These are phyloP conservation scores for Triticum timopheevii DNA, from an alignment of 176 grass and related monocot species.

Conservation along the genomic window DNA sequence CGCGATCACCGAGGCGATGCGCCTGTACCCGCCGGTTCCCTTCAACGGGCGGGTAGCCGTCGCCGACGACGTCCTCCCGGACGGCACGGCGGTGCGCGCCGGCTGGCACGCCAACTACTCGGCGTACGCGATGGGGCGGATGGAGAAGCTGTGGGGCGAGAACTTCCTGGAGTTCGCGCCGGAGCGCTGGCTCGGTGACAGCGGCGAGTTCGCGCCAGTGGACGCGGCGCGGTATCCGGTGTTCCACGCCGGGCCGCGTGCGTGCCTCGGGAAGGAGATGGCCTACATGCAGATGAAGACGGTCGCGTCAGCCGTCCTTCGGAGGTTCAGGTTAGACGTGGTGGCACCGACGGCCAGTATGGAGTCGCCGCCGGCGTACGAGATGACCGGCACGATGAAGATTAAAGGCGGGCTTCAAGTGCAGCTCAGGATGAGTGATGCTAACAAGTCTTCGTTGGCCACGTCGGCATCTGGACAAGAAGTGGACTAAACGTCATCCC, in stretches of 20 bases:
- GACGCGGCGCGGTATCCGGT: constrained; percentile 50
- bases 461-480: too few species aligned
- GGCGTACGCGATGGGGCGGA: constrained; percentile 71
- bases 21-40: constrained; percentile 73
- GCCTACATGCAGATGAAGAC: constrained; percentile 90
- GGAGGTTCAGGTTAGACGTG: constrained; percentile 33
- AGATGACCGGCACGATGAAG: constrained; percentile 50
- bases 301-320: constrained; percentile 46
- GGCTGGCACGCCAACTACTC: constrained; percentile 58
- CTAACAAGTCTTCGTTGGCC: too few species aligned
- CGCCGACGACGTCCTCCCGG: constrained; percentile 56
- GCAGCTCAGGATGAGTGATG: background rate
- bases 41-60: constrained; percentile 42
- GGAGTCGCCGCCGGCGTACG: constrained; percentile 40
- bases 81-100: constrained; percentile 46
- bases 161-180: constrained; percentile 56
- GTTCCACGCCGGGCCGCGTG: constrained; percentile 65
- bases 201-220: constrained; percentile 36
- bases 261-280: constrained; percentile 76
- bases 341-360: background rate
- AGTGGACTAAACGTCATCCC: too few species aligned
- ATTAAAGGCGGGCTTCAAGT: constrained; percentile 53
- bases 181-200: constrained; percentile 59
- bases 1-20: constrained; percentile 59
- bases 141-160: constrained; percentile 50